Base-by-base conservation (phyloP, 1,139 yeast species). In the Yamadazyma membranifaciens region DNA sequence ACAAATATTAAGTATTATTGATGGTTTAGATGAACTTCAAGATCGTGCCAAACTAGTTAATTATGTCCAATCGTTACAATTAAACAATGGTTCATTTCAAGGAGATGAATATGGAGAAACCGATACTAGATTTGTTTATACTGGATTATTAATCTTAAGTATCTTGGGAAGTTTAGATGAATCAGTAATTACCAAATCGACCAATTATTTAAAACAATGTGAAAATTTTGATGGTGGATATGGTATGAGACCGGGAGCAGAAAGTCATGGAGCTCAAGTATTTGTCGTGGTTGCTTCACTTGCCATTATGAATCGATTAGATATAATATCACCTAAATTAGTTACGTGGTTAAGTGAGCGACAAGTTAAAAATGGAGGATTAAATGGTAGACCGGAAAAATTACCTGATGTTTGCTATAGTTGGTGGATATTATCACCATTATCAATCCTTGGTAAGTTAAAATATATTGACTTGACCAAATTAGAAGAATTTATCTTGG, bases 361-460 rank as follows among this genome's bases (percentile, higher is more conserved):
- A 41, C 99, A 92, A 60, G 76, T 87, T n/a, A 52, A 60, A 30
- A 81, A 82, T 3, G 99, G 99, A 5, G 99, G 99, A 0, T 70
- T 92, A 41, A 92, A 92, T 57, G 99, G 99, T 0, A 76, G 99
- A 37, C 98, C 98, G 0, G 96, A 94, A 49, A 92, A 92, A 59
- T 67, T 91, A 20, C 97, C 98, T 0, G 99, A 92, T 61, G 96
- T 87, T 12, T 92, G 99, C 59, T 92, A 92, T 59, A 83, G 94
- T 56, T 94, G 98, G 98, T 92, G 98, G 98, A 96, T 89, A 6
- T 62, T 91, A 33, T 84, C 96, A 1, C 77, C 92, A 1, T 65
- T 92, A 38, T 77, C 87, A 0, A 83, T 91, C 40, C 67, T 92
- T 20, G 77, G 67, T 0, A 79, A 75, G 46, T 60, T 80, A 20